Evolutionary conservation across 768 basidiomycete genomes (phyloP), one percentile per base, ranked within the genome.

Genomic region (Podaxis carcinomalis): DNA sequence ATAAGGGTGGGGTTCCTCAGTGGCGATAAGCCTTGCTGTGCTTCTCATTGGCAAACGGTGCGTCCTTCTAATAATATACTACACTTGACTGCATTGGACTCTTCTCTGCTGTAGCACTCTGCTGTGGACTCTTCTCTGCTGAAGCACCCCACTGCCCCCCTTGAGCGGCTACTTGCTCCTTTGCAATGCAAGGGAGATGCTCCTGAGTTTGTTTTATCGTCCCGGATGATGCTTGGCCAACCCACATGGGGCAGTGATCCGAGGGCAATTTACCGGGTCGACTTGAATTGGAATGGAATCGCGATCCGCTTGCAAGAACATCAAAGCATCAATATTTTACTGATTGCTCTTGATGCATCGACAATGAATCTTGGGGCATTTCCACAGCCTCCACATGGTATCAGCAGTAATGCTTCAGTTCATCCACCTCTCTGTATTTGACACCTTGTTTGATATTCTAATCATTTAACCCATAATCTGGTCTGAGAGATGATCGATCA

Each of bases 371-470:
- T 54, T 10, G 47, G 32, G 50, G 35, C 57, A 58, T 50, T 50
- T 58, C 37, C 57, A 58, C 57, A 58, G 57, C 57, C 57, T 58
- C 57, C 47, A 51, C 19, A 23, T 57, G 37, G 9, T 47, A 39
- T 44, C 25, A 42, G 23, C 21, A 37, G 37, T 39, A 53, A n/a
- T 16, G 51, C 51, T 35, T 28, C 32, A 32, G 32, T 32, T 32
- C 32, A 6, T 32, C 9, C 32, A 32, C 7, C 9, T 32, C 40
- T 37, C 39, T 13, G 6, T 19, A 28, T 52, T 44, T 51, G 40
- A 44, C 40, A 44, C n/a, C 3, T 49, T 35, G 28, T 57, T 25
- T 62, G 62, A 66, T 69, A 40, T 64, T 63, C 44, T 58, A 67
- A n/a, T 58, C 66, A 25, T n/a, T 57, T 42, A 64, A 57, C 19